Conservation (phyloP, 495 filamentous ascomycete species). For the Aspergillus diversus region DNA sequence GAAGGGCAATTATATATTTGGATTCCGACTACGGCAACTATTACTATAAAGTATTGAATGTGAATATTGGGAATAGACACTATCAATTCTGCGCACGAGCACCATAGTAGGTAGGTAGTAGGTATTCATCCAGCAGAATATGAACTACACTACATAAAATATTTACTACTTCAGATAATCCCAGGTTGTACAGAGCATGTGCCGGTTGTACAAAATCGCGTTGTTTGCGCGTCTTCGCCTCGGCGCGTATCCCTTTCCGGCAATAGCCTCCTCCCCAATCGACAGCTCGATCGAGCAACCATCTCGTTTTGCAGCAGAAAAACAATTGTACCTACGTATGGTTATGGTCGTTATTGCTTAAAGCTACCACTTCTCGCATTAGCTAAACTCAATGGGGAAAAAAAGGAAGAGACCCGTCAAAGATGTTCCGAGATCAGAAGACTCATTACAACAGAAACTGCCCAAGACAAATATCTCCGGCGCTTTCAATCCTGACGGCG, state of each 20-base stretch:
- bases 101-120: too few relatives aligned
- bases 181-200: background rate
- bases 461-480: conserved; percentile 20
- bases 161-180: background rate
- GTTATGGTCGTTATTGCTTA: too few relatives aligned
- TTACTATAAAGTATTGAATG: too few relatives aligned
- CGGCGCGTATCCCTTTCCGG: conserved; percentile 11
- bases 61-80: too few relatives aligned
- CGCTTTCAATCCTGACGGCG: conserved; percentile 25
- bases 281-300: background rate
- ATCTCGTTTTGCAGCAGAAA: too few relatives aligned
- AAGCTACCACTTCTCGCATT: background rate
- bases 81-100: too few relatives aligned
- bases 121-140: too few relatives aligned
- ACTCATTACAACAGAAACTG: conserved; percentile 26
- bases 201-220: conserved; percentile 1
- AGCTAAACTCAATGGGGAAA: conserved; percentile 38
- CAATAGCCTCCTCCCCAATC: background rate
- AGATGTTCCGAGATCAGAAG: conserved; percentile 24
- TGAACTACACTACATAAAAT: too few relatives aligned
- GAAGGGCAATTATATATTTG: too few relatives aligned
- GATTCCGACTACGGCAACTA: too few relatives aligned
- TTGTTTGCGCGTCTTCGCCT: conserved; percentile 3
- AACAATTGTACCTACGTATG: too few relatives aligned
- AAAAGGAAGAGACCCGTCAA: conserved; percentile 50